Evolutionary conservation across 305 asterid species (phyloP), one percentile per base, ranked within the genome.

Genomic region (Fraxinus velutina): DNA sequence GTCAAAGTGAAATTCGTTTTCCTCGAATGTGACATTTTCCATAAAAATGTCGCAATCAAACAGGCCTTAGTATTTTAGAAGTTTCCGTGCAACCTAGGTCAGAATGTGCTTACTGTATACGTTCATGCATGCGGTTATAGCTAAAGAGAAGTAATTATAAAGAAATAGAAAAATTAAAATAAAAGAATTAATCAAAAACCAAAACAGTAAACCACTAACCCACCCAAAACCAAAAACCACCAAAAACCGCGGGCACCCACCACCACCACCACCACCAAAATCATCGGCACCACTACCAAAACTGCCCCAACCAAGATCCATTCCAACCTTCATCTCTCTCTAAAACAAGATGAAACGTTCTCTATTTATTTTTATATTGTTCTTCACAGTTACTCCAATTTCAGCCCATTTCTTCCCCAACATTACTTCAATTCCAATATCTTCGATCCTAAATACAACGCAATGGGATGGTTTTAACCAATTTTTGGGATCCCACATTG

Each of bases 361-460:
- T 37, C 22, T 57, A 21, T n/a, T 52, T 37, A 22, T 75, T 75
- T 29, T 78, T 22, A 5, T 75, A 0, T 3, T 84, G 1, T 37
- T 83, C 17, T 73, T 85, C 13, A 32, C 15, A 47, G 71, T 68
- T 83, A 12, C 70, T 55, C 79, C 87, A 39, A 32, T 79, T 12
- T 86, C 92, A 1, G 94, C 96, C 15, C 88, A 91, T 87, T 89
- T 93, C 83, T 92, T 89, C 77, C 96, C 94, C 24, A 22, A 22
- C 24, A 22, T 22, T 22, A 22, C 24, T 22, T 22, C 24, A 22
- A 22, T 22, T 22, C 24, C 3, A 92, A 93, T 81, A 82, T 87
- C 90, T 0, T 75, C 82, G 7, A 80, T 85, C 79, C 90, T 92
- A 0, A 92, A 91, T 24, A 22, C 74, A 0, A 86, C 95, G 44